Base-by-base conservation (phyloP, 2,329 filamentous ascomycete genomes). In the Atkinsonella texensis region DNA sequence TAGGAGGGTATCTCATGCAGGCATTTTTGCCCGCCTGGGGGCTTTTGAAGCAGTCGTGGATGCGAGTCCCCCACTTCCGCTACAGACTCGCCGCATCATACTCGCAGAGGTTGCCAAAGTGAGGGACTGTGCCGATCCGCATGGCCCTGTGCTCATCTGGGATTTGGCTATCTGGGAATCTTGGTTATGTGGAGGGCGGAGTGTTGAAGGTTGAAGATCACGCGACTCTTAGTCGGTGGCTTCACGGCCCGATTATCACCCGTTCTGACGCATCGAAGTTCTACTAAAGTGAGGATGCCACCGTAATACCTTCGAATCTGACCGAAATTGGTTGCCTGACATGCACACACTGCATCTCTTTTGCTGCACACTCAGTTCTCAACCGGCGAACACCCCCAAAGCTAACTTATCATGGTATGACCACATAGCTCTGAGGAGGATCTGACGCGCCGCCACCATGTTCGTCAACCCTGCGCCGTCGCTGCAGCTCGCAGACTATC, bases 401-500 rank as follows among this genome's bases (percentile, higher is more conserved):
- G 6, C 17, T 32, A 5, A 18, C 33, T 17, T 52, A 58, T 45
- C 39, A 59, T 59, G 57, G 52, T 52, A 53, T 54, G 58, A 48
- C 41, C 18, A 45, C 38, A 17, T 38, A 7, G 49, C 23, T 52
- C 23, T 31, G 13, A 58, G 58, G 62, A 63, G 61, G 62, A 62
- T 58, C 51, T 58, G 54, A 50, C 57, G 53, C 54, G 49, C 56
- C 56, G 55, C 63, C 64, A 68, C 55, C 52, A 76, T 77, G 74
- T 73, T 74, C 61, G 67, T 66, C 65, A 68, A 64, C 58, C 63
- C 68, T 38, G 57, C 65, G 57, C 74, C 74, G 53, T 76, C 78
- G 55, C 73, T 80, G 55, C 75, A 79, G 57, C 77, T 83, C 53
- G 87, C 91, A 65, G 90, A 96, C 65, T 97, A 95, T 70, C 84